Evolutionary conservation across 345 rosid species (phyloP).

Genomic region (Salix exigua): DNA sequence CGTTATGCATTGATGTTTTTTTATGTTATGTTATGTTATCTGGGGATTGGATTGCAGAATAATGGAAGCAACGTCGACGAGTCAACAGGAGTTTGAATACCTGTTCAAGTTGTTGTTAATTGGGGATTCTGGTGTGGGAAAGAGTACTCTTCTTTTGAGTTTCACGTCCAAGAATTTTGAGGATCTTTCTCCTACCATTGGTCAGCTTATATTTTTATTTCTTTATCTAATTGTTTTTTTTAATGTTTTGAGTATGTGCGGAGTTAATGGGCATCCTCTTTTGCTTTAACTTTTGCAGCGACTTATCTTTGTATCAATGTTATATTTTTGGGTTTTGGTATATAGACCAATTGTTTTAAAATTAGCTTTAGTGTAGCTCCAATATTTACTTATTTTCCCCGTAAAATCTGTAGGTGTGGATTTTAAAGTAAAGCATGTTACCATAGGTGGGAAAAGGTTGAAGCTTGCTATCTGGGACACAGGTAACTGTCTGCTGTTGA

Average conservation of each 20-base stretch:
- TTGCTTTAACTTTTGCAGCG: neutral
- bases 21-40: neutral
- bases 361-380: no score
- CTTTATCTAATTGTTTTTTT: neutral
- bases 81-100: conserved; percentile 12
- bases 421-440: conserved; percentile 86
- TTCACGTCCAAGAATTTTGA: conserved; percentile 24
- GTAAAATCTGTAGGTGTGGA: conserved; percentile 59
- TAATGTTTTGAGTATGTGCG: neutral
- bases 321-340: no score
- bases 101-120: conserved; percentile 24
- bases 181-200: conserved; percentile 26
- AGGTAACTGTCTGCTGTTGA: conserved; percentile 33
- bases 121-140: conserved; percentile 28
- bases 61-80: conserved; percentile 9
- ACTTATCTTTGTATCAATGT: neutral
- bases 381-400: neutral
- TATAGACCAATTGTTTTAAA: no score
- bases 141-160: conserved; percentile 21
- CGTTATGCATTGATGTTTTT: conserved; percentile 3
- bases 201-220: neutral
- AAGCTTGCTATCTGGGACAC: conserved; percentile 99
- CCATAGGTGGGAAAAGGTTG: conserved; percentile 67
- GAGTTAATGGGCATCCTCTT: no score
- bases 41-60: neutral